These are phyloP conservation scores for Pichia sp. DNA, from an alignment of 1,139 yeast species.

Conservation along the genomic window DNA sequence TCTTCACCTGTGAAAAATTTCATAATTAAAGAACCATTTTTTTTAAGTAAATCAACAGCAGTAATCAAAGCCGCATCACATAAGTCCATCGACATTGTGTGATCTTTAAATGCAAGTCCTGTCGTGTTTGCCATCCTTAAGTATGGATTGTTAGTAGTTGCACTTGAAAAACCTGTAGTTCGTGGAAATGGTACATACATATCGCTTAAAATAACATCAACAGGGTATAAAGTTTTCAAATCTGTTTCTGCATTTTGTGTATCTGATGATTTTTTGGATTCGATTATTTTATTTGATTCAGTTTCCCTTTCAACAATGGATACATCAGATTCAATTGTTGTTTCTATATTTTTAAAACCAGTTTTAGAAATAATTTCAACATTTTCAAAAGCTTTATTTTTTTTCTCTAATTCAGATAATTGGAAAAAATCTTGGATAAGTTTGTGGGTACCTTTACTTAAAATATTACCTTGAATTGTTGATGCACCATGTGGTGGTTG, in stretches of 20 bases:
- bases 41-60: conserved; percentile 60
- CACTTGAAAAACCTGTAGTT: conserved; percentile 55
- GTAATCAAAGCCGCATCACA: conserved; percentile 88
- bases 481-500: conserved; percentile 77
- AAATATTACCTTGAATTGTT: conserved; percentile 80
- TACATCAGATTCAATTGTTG: conserved; percentile 5
- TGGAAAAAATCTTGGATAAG: conserved; percentile 52
- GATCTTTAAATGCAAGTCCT: conserved; percentile 59
- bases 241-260: conserved; percentile 1
- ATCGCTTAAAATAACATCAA: conserved; percentile 79
- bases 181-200: conserved; percentile 75
- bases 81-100: conserved; percentile 61
- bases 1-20: conserved; percentile 71
- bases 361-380: conserved; percentile 9
- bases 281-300: conserved; percentile 4
- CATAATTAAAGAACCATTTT: conserved; percentile 68
- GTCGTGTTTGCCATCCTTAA: conserved; percentile 71
- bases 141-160: conserved; percentile 75
- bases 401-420: conserved; percentile 28
- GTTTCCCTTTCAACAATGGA: conserved; percentile 14
- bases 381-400: conserved; percentile 10
- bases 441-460: conserved; percentile 60
- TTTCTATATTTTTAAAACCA: background rate
- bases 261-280: conserved; percentile 3
- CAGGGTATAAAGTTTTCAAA: conserved; percentile 30